These are phyloP conservation scores for Hexamita inflata DNA, from an alignment of 208 protist species.

Conservation along the genomic window DNA sequence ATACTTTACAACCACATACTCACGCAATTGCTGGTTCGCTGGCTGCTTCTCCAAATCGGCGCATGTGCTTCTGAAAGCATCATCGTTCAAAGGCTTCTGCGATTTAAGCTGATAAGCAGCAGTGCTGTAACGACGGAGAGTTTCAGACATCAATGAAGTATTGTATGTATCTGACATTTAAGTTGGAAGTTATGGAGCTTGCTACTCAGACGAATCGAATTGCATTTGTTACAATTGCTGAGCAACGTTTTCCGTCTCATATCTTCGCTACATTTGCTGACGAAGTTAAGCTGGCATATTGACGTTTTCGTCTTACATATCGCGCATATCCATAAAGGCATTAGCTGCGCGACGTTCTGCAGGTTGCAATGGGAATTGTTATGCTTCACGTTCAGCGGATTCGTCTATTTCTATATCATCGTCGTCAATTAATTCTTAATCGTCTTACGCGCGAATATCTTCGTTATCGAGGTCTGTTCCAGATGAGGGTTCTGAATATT, in stretches of 20 bases:
- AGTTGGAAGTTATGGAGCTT: not conserved
- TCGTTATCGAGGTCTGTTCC: conserved; percentile 2
- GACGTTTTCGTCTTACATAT: not conserved
- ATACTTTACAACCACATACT: too few relatives aligned
- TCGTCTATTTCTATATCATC: not conserved
- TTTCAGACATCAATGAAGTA: too few relatives aligned
- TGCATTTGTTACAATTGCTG: not conserved
- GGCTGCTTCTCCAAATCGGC: too few relatives aligned
- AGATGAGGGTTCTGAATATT: not conserved
- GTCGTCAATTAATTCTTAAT: not conserved
- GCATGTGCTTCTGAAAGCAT: too few relatives aligned
- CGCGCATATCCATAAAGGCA: not conserved
- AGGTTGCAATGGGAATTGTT: not conserved
- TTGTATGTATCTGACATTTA: too few relatives aligned
- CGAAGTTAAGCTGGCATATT: not conserved
- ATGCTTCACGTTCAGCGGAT: not conserved
- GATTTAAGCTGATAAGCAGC: too few relatives aligned
- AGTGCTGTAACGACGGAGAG: too few relatives aligned
- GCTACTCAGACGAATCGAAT: not conserved
- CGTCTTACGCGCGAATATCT: not conserved
- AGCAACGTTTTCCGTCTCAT: not conserved
- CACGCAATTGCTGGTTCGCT: too few relatives aligned
- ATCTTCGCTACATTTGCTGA: not conserved
- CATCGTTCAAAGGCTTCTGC: too few relatives aligned
- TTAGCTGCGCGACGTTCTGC: not conserved